Evolutionary conservation across 768 basidiomycete species (phyloP).

Genomic region (Suillus occidentalis): DNA sequence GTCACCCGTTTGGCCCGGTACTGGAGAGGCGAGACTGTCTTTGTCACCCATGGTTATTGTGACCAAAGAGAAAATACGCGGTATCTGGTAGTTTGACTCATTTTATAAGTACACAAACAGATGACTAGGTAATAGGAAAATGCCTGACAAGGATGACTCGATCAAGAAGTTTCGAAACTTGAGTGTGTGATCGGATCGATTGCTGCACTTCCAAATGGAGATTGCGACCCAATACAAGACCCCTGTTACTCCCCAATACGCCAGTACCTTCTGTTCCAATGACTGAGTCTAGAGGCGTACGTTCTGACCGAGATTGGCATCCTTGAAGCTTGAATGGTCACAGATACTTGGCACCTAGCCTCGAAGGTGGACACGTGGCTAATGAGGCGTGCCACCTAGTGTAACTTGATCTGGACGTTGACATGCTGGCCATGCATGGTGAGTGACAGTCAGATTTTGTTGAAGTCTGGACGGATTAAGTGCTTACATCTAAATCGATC

Average conservation of each 20-base stretch:
- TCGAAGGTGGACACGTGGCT: neutral
- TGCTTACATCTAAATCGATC: neutral
- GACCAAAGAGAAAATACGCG: neutral
- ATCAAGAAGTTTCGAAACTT: neutral
- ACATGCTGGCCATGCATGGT: neutral
- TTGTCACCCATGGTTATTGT: neutral
- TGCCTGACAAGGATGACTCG: neutral
- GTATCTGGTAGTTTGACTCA: neutral
- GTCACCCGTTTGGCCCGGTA: neutral
- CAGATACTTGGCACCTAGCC: neutral
- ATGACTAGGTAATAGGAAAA: neutral
- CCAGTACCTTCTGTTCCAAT: neutral
- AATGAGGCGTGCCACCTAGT: neutral
- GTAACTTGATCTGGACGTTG: no score
- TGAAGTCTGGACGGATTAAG: neutral
- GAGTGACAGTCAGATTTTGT: neutral
- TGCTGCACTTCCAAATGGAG: neutral
- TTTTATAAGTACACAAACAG: neutral
- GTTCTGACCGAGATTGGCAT: neutral
- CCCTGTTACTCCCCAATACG: neutral
- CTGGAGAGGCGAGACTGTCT: neutral
- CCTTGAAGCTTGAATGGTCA: neutral
- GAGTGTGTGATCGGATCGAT: neutral
- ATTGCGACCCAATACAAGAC: neutral
- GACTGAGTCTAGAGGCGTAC: neutral